Percentiles rank a stretch among this genome's conserved stretches.
phyloP scores from a whole-genome alignment of 352 stramenopile genomes.

The Blastocystis hominis region DNA sequence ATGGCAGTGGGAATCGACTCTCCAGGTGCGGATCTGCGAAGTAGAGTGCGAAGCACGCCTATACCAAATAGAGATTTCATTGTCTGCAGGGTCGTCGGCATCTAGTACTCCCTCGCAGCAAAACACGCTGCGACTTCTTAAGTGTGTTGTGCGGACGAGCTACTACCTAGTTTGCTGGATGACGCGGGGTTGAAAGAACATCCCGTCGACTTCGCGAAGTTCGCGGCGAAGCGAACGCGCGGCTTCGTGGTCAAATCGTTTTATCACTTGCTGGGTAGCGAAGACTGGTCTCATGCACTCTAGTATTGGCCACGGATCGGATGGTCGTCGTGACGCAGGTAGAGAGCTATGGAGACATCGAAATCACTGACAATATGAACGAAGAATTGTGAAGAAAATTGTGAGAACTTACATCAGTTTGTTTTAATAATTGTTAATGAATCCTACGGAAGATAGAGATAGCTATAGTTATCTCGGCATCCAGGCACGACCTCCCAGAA shows the following conservation, averaged over 20 bases:
- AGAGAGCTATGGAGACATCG: conserved; percentile 44
- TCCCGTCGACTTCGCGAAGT: conserved; percentile 13
- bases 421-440: conserved; percentile 30
- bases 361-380: not conserved
- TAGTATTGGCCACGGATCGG: conserved; percentile 37
- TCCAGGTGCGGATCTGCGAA: not conserved
- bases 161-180: conserved; percentile 8
- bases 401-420: not conserved
- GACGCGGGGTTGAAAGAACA: conserved; percentile 45
- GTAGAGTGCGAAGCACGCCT: not conserved
- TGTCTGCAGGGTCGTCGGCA: not conserved
- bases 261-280: conserved; percentile 28
- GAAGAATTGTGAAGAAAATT: not conserved
- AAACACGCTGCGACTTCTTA: conserved; percentile 19
- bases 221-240: not conserved
- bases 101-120: conserved; percentile 36
- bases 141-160: not conserved
- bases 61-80: not conserved
- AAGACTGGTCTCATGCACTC: not conserved
- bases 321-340: conserved; percentile 1
- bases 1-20: not conserved
- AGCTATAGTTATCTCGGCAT: conserved; percentile 25
- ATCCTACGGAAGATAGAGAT: not conserved
- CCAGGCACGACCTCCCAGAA: conserved; percentile 27
- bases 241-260: conserved; percentile 9